Base-by-base conservation (phyloP, 1,284 basidiomycete species). In the Trametes hirsuta region DNA sequence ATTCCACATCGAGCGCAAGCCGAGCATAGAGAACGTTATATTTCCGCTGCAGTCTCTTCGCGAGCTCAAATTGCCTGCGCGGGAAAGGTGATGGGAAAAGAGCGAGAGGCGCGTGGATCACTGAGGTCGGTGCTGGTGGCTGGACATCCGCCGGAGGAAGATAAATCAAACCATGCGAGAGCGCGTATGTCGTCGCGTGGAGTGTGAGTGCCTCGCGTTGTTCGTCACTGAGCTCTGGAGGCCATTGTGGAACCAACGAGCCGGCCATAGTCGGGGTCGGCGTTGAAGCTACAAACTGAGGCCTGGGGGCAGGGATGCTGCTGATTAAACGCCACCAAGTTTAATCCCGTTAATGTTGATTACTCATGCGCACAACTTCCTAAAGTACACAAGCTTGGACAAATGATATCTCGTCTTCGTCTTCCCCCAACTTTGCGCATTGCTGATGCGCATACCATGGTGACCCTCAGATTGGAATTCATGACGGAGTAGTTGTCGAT, bases 61-160 rank as follows among this genome's bases (percentile, higher is more conserved):
- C 94, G 18, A 83, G 80, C 2, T 84, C 69, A 71, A 96, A 98
- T 11, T 93, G 79, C 1, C 71, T 53, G 15, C 88, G 82, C 0
- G 97, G 96, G 65, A 98, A 88, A 0, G 95, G 94, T 0, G 94
- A 87, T 0, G 96, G 96, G 65, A 97, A 83, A 51, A 98, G 81
- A 1, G 94, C 85, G 68, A 97, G 79, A 0, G 97, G 96, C 0
- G 95, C 95, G 71, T 97, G 93, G 66, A 96, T 93, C 0, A 87
- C 88, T 6, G 87, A 84, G 21, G 87, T 85, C 0, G 90, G 90
- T 2, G 81, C 76, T 0, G 72, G 71, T 8, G 81, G 82, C 64
- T 83, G 81, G 9, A 76, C 74, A 22, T 80, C 69, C 11, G 75
- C 68, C 15, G 82, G 75, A 5, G 92, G 92, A 15, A 95, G 86